These are phyloP conservation scores for Aspergillus sp. DNA, from an alignment of 2,329 filamentous ascomycete species.

Conservation along the genomic window DNA sequence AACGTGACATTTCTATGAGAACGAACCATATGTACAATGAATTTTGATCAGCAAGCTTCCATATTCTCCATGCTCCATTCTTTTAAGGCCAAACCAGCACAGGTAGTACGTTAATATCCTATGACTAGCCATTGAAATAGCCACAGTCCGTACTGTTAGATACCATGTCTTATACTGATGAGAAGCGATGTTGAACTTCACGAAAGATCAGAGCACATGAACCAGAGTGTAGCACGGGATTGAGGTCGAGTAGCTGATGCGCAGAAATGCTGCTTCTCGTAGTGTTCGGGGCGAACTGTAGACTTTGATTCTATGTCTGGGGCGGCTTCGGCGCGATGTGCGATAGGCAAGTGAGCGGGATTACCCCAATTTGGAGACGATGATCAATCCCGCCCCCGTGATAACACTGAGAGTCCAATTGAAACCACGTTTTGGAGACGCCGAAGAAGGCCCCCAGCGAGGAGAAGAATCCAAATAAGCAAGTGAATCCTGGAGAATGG, in stretches of 20 bases:
- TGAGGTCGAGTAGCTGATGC: not conserved
- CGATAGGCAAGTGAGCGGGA: not conserved
- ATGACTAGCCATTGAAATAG: not conserved
- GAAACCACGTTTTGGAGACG: not conserved
- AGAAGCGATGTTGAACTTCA: not conserved
- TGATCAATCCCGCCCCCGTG: not conserved
- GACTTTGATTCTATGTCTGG: not conserved
- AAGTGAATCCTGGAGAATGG: not conserved
- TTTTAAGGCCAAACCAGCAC: not conserved
- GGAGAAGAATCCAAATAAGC: not conserved
- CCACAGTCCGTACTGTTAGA: not conserved
- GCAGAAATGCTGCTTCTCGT: no score
- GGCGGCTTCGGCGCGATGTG: not conserved
- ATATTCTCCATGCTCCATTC: not conserved
- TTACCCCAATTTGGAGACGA: not conserved
- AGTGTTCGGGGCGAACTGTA: not conserved
- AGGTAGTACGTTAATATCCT: not conserved
- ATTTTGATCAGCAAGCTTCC: not conserved
- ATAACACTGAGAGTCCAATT: not conserved
- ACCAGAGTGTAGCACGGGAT: not conserved
- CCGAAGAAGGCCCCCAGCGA: no score
- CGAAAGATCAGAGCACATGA: not conserved
- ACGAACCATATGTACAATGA: slow-evolving; percentile 15
- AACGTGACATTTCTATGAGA: slow-evolving; percentile 12
- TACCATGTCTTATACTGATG: not conserved